Conservation (phyloP, 495 filamentous ascomycete genomes). For the Aspergillus affinis region DNA sequence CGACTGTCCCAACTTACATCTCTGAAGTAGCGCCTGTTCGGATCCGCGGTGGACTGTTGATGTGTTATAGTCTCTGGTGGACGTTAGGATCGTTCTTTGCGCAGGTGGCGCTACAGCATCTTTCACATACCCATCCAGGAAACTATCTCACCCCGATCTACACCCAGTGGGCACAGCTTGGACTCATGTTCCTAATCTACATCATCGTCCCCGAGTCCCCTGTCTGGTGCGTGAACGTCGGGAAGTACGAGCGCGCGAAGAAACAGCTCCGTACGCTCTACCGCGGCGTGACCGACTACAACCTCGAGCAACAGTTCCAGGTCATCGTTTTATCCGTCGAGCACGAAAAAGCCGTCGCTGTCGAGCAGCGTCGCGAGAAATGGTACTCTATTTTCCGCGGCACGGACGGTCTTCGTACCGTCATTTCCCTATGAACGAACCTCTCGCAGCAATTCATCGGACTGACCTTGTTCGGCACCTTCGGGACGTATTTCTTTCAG, state of each 20-base stretch:
- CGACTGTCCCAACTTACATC: conserved; percentile 42
- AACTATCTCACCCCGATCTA: conserved; percentile 42
- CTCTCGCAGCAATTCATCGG: conserved; percentile 45
- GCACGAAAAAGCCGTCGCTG: conserved; percentile 30
- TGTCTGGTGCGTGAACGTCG: conserved; percentile 40
- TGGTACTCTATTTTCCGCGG: conserved; percentile 37
- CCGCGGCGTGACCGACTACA: conserved; percentile 27
- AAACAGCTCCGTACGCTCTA: conserved; percentile 29
- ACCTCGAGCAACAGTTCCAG: conserved; percentile 36
- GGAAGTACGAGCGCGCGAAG: conserved; percentile 33
- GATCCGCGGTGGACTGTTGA: conserved; percentile 39
- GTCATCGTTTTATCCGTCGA: neutral
- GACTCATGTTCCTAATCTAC: conserved; percentile 31
- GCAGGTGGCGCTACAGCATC: conserved; percentile 35
- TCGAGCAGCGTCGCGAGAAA: conserved; percentile 28
- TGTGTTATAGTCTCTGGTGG: conserved; percentile 46
- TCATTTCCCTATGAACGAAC: conserved; percentile 44
- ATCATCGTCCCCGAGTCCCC: conserved; percentile 34
- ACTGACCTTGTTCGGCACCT: conserved; percentile 41
- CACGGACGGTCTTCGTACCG: conserved; percentile 37
- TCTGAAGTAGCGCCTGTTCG: conserved; percentile 42
- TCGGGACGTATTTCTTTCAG: conserved; percentile 47
- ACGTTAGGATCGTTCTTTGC: conserved; percentile 41
- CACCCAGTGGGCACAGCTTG: conserved; percentile 42
- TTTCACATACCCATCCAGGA: conserved; percentile 26